A percentile compares a stretch with the other conserved stretches of the same genome.
Evolutionary conservation across 106 monocot species (phyloP).

Genomic region (Platanthera guangdongensis): DNA sequence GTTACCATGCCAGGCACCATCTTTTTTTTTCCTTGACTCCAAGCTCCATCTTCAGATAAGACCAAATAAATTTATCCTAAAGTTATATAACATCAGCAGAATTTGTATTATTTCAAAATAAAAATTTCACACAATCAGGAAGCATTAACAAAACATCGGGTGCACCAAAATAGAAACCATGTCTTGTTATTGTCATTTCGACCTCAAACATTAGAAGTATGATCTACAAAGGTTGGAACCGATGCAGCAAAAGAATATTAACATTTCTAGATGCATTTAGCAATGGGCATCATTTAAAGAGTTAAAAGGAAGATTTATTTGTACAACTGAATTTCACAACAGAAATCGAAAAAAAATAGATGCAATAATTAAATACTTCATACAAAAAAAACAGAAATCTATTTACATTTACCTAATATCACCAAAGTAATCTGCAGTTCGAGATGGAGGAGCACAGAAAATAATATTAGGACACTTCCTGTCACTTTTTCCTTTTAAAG

Average conservation of each 20-base stretch:
- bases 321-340: not conserved
- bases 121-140: not conserved
- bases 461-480: slow-evolving; percentile 59
- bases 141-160: not conserved
- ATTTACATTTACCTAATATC: slow-evolving; percentile 48
- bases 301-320: not conserved
- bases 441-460: slow-evolving; percentile 82
- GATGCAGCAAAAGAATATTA: not conserved
- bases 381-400: not conserved
- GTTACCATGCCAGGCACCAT: not conserved
- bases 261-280: not conserved
- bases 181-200: not conserved
- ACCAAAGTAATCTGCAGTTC: slow-evolving; percentile 51
- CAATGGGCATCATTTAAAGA: not conserved
- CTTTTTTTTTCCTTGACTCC: not conserved
- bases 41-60: not conserved
- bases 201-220: not conserved
- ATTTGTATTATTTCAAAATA: not conserved
- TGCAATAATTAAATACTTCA: not conserved
- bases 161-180: not conserved
- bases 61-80: not conserved
- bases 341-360: not conserved
- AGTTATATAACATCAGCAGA: not conserved
- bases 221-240: not conserved
- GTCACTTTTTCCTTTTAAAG: slow-evolving; percentile 26